Conservation (phyloP, 805 yeast species). For the Starmerella sp. region DNA sequence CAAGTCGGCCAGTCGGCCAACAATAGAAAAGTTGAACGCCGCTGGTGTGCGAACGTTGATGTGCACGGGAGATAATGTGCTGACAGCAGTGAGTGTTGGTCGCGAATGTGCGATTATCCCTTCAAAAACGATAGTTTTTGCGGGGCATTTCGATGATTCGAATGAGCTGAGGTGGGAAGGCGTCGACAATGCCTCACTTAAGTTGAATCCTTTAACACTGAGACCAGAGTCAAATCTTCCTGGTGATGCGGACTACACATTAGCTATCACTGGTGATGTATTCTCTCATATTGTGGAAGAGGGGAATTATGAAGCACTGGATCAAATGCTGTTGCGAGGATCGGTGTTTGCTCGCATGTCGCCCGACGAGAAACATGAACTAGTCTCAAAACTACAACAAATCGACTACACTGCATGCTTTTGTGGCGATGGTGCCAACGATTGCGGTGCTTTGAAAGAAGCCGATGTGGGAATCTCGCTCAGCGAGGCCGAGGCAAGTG, state of each 20-base stretch:
- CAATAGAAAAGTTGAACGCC: slow-evolving; percentile 45
- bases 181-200: slow-evolving; percentile 35
- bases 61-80: slow-evolving; percentile 96
- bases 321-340: slow-evolving; percentile 57
- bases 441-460: slow-evolving; percentile 95
- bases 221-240: slow-evolving; percentile 28
- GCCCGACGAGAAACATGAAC: slow-evolving; percentile 95
- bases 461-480: slow-evolving; percentile 95
- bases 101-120: slow-evolving; percentile 64
- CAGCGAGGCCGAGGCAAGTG: slow-evolving; percentile 96
- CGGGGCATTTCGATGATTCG: slow-evolving; percentile 53
- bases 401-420: slow-evolving; percentile 90
- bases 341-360: slow-evolving; percentile 93
- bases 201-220: slow-evolving; percentile 55
- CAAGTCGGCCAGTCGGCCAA: slow-evolving; percentile 54
- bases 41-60: slow-evolving; percentile 77
- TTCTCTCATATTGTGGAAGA: slow-evolving; percentile 59
- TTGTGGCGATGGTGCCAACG: slow-evolving; percentile 99
- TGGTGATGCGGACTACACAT: slow-evolving; percentile 36
- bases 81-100: slow-evolving; percentile 91
- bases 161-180: slow-evolving; percentile 31
- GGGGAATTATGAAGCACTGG: slow-evolving; percentile 35
- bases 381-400: slow-evolving; percentile 74
- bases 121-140: slow-evolving; percentile 38
- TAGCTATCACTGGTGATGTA: slow-evolving; percentile 89